Base-by-base conservation (phyloP, 2,329 filamentous ascomycete genomes). In the Hymenotorrendiella dingleyae region DNA sequence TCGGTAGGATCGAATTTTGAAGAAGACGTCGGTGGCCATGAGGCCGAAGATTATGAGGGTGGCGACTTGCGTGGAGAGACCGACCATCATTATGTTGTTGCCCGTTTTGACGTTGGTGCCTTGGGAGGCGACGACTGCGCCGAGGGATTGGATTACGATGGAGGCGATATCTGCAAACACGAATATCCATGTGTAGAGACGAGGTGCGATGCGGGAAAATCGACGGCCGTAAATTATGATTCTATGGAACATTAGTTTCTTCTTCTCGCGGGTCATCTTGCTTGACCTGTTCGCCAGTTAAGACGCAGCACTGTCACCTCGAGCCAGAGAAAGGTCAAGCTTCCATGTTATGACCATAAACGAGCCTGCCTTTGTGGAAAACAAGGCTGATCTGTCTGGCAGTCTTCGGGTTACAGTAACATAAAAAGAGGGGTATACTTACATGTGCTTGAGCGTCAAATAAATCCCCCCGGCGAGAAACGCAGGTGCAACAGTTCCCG, bases 391-490 rank as follows among this genome's bases (percentile, higher is more conserved):
- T n/a, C n/a, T n/a, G n/a, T n/a, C n/a, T n/a, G n/a, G n/a, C n/a
- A n/a, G n/a, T n/a, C n/a, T n/a, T n/a, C n/a, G n/a, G n/a, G n/a
- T n/a, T n/a, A n/a, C n/a, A n/a, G n/a, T n/a, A n/a, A n/a, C n/a
- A n/a, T n/a, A n/a, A n/a, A n/a, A n/a, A n/a, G n/a, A n/a, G n/a
- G n/a, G n/a, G n/a, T n/a, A 36, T 34, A 17, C 43, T 38, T 36
- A 49, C 54, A 76, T 60, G 65, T 80, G 76, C 60, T 80, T 79
- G 48, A 82, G 70, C 4, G 73, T 80, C 24, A 82, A 69, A 65
- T 81, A 82, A 59, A 82, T 72, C 57, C 71, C 50, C 7, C 76
- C 73, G 64, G 76, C 78, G 62, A 80, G 66, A 45, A 81, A 69
- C 28, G 76, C 76, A 7, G 52, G 50, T 8, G 40, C 45, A 10